Evolutionary conservation across 176 grass and related monocot species (phyloP).

Genomic region (Ensete glaucum): DNA sequence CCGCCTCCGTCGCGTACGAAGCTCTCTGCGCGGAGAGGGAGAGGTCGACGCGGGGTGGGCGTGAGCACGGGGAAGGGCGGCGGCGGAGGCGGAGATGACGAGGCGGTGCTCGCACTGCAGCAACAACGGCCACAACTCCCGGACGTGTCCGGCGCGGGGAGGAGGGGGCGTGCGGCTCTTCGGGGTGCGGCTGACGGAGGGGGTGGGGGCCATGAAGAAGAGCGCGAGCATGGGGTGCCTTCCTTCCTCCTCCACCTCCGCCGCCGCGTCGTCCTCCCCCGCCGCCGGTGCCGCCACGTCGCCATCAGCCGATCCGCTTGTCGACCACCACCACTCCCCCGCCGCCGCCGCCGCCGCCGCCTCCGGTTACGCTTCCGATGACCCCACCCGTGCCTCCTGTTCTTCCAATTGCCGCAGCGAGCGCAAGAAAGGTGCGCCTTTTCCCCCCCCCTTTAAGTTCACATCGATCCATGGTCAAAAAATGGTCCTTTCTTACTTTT

Average conservation of each 20-base stretch:
- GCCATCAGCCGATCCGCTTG: neutral
- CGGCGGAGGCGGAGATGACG: constrained; percentile 38
- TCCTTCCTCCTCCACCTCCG: constrained; percentile 36
- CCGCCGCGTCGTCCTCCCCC: constrained; percentile 5
- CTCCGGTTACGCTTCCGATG: constrained; percentile 60
- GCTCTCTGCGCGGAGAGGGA: neutral
- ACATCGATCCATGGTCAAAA: neutral
- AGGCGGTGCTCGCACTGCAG: constrained; percentile 88
- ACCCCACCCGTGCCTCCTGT: constrained; percentile 55
- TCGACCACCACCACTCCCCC: constrained; percentile 2
- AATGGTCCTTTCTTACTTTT: neutral
- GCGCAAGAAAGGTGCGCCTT: constrained; percentile 62
- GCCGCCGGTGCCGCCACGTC: constrained; percentile 15
- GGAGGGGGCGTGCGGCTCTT: constrained; percentile 43
- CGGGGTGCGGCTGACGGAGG: constrained; percentile 56
- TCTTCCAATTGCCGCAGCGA: constrained; percentile 65
- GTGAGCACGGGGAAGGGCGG: neutral
- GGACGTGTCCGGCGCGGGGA: constrained; percentile 53
- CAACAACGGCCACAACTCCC: constrained; percentile 94
- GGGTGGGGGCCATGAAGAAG: constrained; percentile 59
- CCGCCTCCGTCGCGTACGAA: neutral
- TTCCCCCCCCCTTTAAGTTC: neutral
- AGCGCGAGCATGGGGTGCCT: constrained; percentile 92
- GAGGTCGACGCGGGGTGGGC: neutral
- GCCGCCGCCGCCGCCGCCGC: constrained; percentile 18